Base-by-base conservation (phyloP, 1,284 basidiomycete species). In the Volvariella volvacea region DNA sequence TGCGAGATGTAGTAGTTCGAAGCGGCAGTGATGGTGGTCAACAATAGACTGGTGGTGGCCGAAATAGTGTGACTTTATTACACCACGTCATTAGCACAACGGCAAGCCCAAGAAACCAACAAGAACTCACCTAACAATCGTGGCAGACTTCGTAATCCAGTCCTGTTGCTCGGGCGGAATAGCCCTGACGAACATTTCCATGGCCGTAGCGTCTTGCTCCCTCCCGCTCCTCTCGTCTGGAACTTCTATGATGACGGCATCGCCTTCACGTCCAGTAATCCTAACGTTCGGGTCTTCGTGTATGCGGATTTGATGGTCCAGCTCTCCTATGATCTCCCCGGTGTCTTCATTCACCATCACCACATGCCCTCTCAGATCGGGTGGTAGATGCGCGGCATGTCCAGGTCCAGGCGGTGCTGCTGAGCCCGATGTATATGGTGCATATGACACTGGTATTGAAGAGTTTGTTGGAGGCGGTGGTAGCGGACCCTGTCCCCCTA, bases 211-310 rank as follows among this genome's bases (percentile, higher is more conserved):
- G 44, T 74, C 70, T 49, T 63, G 64, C 48, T 67, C 60, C 25
- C 6, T 12, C 60, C 66, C 34, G 14, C 47, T 64, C 37, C 65
- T 66, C 12, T 67, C 61, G 22, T 75, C 73, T 0, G 77, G 76
- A 25, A 91, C 71, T 57, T 90, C 85, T 46, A 92, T 74, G 39
- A 90, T 63, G 16, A 92, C 86, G 1, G 85, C 80, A 49, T 79
- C 77, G 42, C 71, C 70, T 50, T 79, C 74, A 39, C 73, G 71
- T 6, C 74, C 76, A 19, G 65, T 63, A 46, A 66, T 61, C 39
- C 61, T 55, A 33, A 78, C 65, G 22, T 63, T 57, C 9, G 75
- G 68, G 52, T 85, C 83, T 55, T 87, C 85, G 19, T 66, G 67
- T 12, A 87, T 71, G 20, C 65, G 61, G 43, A 86, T 66, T 38